Evolutionary conservation across 257 asterid genomes (phyloP).

Genomic region (Plantago elongata): DNA sequence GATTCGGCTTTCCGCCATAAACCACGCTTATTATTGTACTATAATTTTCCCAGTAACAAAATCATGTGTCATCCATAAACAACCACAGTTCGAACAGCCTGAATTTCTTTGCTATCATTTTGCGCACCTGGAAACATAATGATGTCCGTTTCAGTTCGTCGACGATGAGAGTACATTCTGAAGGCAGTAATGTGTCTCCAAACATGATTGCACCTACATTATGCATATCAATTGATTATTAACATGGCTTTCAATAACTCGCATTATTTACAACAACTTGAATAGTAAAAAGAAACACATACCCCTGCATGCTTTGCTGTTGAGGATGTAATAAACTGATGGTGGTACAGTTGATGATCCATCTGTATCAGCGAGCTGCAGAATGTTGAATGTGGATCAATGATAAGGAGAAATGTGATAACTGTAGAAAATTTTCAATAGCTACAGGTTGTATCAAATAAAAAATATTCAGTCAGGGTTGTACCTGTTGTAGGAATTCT

Average conservation of each 20-base stretch:
- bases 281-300: neutral
- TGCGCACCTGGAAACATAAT: slow-evolving; percentile 86
- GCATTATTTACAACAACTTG: too few species aligned
- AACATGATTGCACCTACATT: slow-evolving; percentile 90
- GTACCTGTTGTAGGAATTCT: slow-evolving; percentile 91
- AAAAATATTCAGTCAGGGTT: slow-evolving; percentile 1
- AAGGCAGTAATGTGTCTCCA: slow-evolving; percentile 81
- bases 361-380: slow-evolving; percentile 85
- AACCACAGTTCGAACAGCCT: too few species aligned
- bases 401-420: slow-evolving; percentile 1
- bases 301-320: slow-evolving; percentile 97
- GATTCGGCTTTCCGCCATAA: too few species aligned
- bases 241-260: neutral
- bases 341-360: slow-evolving; percentile 93
- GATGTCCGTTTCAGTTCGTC: slow-evolving; percentile 88
- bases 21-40: too few species aligned
- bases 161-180: slow-evolving; percentile 89
- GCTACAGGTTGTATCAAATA: neutral
- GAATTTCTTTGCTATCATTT: slow-evolving; percentile 12
- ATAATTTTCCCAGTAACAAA: too few species aligned
- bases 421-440: slow-evolving; percentile 14
- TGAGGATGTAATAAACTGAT: slow-evolving; percentile 73
- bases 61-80: too few species aligned
- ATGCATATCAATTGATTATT: neutral
- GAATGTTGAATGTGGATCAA: slow-evolving; percentile 18